Evolutionary conservation across 2,329 filamentous ascomycete species (phyloP), one percentile per base, ranked within the genome.

Genomic region (Pseudocercospora fijiensis): DNA sequence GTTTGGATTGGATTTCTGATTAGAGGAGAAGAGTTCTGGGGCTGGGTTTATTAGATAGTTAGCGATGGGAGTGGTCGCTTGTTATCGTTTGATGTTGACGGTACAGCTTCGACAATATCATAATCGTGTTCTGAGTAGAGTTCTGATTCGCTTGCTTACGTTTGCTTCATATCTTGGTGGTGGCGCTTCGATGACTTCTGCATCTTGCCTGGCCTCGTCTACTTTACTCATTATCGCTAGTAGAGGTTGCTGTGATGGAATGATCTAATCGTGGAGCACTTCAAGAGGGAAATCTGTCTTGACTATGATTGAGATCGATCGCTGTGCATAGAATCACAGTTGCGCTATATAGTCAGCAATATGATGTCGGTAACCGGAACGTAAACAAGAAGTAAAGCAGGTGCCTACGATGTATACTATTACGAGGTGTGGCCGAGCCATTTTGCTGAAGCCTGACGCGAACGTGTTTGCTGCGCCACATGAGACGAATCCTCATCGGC

Each of bases 141-240:
- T 28, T 53, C 60, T 57, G 59, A 57, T 49, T 62, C 56, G 37
- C 49, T 41, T 8, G 57, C 43, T 26, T 26, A 47, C 57, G 27
- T 37, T 62, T 27, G 62, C 63, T 30, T 60, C 52, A 52, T 65
- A 65, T 4, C 49, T 45, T 52, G 63, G 63, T 22, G 63, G 63
- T 30, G 63, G 63, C 24, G 57, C 60, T 56, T 47, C 51, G 24
- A 49, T n/a, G n/a, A 43, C 41, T 62, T 65, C 63, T 37, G 60
- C 56, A 45, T 65, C 60, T 47, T 60, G 43, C 24, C 56, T 53
- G 52, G 63, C 60, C 53, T 65, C 63, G 51, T 60, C 45, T 60
- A 56, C 59, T 57, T 65, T 65, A 51, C 43, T 57, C 27, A 41
- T 55, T n/a, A 5, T 41, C 43, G 2, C 20, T 16, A 28, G 9